Percentiles rank a stretch among this genome's conserved stretches.
Conservation (phyloP, 208 protist genomes). For the Crithidia brevicula region DNA sequence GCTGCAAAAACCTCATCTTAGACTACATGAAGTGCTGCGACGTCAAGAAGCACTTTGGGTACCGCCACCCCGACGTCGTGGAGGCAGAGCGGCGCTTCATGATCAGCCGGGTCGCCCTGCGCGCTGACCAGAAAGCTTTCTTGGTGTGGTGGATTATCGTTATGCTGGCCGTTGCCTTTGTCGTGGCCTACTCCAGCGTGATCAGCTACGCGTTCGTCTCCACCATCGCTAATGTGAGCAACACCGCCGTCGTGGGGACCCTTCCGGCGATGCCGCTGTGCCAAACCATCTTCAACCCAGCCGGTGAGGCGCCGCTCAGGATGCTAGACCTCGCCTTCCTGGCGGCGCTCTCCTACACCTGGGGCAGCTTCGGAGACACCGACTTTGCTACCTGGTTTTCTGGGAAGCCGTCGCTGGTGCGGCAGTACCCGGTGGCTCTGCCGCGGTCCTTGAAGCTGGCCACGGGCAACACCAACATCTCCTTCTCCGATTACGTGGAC, state of each 20-base stretch:
- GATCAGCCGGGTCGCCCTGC: conserved; percentile 61
- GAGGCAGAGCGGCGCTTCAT: conserved; percentile 58
- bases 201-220: conserved; percentile 55
- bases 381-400: conserved; percentile 89
- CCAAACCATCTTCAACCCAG: conserved; percentile 52
- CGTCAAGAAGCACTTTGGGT: conserved; percentile 70
- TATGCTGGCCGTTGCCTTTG: conserved; percentile 75
- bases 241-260: conserved; percentile 23
- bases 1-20: conserved; percentile 73
- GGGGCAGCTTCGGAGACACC: conserved; percentile 48
- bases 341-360: conserved; percentile 77
- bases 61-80: conserved; percentile 77
- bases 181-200: conserved; percentile 65
- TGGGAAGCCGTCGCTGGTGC: conserved; percentile 52
- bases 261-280: conserved; percentile 45
- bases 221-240: conserved; percentile 40
- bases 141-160: conserved; percentile 86
- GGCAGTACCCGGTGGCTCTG: conserved; percentile 52
- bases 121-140: conserved; percentile 79
- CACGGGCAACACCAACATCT: conserved; percentile 63
- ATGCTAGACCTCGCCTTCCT: conserved; percentile 78
- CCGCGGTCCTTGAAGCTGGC: conserved; percentile 73
- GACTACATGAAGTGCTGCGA: conserved; percentile 74
- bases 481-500: conserved; percentile 84
- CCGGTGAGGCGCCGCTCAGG: conserved; percentile 50